Evolutionary conservation across 345 rosid species (phyloP).

Genomic region (Sisymbrium altissimum): DNA sequence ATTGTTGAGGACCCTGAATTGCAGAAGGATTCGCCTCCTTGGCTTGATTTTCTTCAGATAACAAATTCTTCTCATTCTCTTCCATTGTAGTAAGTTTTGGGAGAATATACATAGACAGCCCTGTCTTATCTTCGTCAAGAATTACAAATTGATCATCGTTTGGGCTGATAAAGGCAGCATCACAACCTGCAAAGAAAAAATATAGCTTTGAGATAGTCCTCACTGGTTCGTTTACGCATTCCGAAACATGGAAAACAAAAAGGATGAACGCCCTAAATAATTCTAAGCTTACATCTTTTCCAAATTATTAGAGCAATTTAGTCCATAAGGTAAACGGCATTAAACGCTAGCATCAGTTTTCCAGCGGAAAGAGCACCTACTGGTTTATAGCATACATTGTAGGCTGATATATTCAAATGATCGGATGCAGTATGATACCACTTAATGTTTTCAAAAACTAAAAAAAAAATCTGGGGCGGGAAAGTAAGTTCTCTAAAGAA

Average conservation of each 20-base stretch:
- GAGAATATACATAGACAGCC: conserved; percentile 66
- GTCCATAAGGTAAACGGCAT: conserved; percentile 8
- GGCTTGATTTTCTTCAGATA: conserved; percentile 55
- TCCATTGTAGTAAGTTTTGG: conserved; percentile 62
- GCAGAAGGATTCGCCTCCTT: conserved; percentile 56
- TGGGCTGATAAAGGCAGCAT: conserved; percentile 91
- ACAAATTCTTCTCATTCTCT: conserved; percentile 54
- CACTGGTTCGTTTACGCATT: not conserved
- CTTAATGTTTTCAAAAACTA: not conserved
- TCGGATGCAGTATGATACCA: conserved; percentile 4
- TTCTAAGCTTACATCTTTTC: conserved; percentile 1
- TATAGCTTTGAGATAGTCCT: not conserved
- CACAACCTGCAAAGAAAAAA: conserved; percentile 51
- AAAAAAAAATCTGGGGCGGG: not conserved
- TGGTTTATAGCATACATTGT: conserved; percentile 15
- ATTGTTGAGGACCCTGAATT: conserved; percentile 74
- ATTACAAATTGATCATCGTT: conserved; percentile 84
- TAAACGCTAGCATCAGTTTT: conserved; percentile 5
- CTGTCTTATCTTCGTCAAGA: conserved; percentile 94
- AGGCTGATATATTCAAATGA: not conserved
- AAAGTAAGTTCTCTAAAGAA: conserved; percentile 3
- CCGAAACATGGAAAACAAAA: conserved; percentile 1
- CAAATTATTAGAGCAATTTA: not conserved
- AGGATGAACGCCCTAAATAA: not conserved
- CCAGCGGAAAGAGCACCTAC: conserved; percentile 14